These are phyloP conservation scores for Flueggea neowawraea DNA, from an alignment of 441 rosid species.

Conservation along the genomic window DNA sequence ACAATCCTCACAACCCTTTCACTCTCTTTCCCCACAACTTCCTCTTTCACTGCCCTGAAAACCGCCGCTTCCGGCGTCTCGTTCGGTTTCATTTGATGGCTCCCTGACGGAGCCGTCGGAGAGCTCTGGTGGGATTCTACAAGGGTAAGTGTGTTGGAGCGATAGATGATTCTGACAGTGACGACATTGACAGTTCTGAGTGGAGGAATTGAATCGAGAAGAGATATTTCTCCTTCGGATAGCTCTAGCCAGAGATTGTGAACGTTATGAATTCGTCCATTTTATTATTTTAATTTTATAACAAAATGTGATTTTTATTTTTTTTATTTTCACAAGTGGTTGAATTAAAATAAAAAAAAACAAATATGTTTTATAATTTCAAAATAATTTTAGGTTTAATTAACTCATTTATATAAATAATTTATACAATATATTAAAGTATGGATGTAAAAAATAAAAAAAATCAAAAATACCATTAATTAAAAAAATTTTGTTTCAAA, in stretches of 20 bases:
- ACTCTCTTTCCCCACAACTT: constrained; percentile 14
- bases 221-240: constrained; percentile 70
- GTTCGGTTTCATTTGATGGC: constrained; percentile 71
- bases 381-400: too few species aligned
- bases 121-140: constrained; percentile 77
- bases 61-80: constrained; percentile 65
- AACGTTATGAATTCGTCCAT: too few species aligned
- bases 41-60: constrained; percentile 69
- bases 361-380: too few species aligned
- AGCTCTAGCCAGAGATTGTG: constrained; percentile 96
- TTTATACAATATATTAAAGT: too few species aligned
- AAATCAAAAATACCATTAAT: too few species aligned
- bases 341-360: too few species aligned
- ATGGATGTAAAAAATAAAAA: too few species aligned
- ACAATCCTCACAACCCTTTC: constrained; percentile 24
- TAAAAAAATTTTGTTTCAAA: too few species aligned
- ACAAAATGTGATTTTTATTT: too few species aligned
- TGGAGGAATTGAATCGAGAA: constrained; percentile 74
- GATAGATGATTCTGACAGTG: constrained; percentile 42
- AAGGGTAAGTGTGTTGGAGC: constrained; percentile 31
- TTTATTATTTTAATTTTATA: too few species aligned
- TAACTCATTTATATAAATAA: too few species aligned
- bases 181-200: constrained; percentile 70
- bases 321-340: too few species aligned
- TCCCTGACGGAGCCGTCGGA: constrained; percentile 69